Base-by-base conservation (phyloP, 176 grass and related monocot genomes). In the Saccharum spontaneum region DNA sequence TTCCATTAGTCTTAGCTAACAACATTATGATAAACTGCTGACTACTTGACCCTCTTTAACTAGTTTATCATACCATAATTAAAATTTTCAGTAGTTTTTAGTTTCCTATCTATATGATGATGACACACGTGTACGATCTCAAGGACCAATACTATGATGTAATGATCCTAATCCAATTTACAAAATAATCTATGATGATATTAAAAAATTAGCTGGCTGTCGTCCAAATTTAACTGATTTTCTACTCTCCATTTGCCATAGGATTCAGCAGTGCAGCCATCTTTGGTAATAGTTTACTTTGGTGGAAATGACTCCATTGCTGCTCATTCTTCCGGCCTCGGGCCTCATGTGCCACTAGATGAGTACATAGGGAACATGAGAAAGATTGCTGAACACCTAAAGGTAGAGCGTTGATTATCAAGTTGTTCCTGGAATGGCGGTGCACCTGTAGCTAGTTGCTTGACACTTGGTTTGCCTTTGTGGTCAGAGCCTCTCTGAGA, bases 231-330 rank as follows among this genome's bases (percentile, higher is more conserved):
- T 82, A 52, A 28, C 23, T 57, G 10, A 62, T 16, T 52, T 70
- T 36, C 6, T 43, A 54, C 4, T 24, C 7, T 39, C 50, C 60
- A 57, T 77, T 87, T 91, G 37, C 54, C 73, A 40, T 57, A 96
- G 91, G 91, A 93, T 69, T 87, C 86, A 55, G 7, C 68, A 3
- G 77, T 91, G 67, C 91, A 91, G 76, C 93, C 95, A 13, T 90
- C 89, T 33, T 73, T 98, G 76, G 90, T 98, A 54, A 91, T 98
- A 76, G 92, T 95, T 88, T 98, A 98, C 77, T 93, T 98, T 93
- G 95, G 95, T 69, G 95, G 92, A 48, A 98, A 95, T 49, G 95
- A 98, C 63, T 95, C 90, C 2, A 88, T 94, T 50, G 90, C 78
- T 50, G 69, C 88, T 44, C 89, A 95, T 72, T 68, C 87, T 2